Conservation (phyloP, 2,329 filamentous ascomycete species). For the Escovopsis weberi region DNA sequence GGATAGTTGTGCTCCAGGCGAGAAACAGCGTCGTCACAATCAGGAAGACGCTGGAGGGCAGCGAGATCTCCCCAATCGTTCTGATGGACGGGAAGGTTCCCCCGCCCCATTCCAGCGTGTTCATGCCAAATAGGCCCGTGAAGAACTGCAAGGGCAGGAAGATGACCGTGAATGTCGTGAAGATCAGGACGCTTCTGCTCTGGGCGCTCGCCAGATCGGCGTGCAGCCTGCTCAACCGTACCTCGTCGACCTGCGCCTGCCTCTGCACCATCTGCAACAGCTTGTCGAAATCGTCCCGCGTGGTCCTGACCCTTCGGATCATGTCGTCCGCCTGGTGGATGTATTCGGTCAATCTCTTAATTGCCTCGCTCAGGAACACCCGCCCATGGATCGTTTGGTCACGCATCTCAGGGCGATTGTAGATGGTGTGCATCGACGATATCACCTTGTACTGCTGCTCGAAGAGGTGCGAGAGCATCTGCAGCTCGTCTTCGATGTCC, state of each 20-base stretch:
- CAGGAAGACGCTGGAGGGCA: constrained; percentile 32
- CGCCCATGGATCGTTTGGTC: constrained; percentile 31
- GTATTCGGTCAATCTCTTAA: constrained; percentile 40
- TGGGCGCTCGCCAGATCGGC: constrained; percentile 48
- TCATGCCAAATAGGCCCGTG: constrained; percentile 51
- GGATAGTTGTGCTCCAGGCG: constrained; percentile 38
- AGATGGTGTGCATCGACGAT: constrained; percentile 30
- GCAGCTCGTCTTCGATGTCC: constrained; percentile 50
- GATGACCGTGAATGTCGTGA: constrained; percentile 48
- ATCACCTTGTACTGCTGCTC: constrained; percentile 40
- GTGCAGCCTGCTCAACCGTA: constrained; percentile 45
- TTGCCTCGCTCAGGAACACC: constrained; percentile 36
- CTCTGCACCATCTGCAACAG: constrained; percentile 53
- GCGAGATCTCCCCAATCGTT: constrained; percentile 32
- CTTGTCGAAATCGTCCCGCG: constrained; percentile 49
- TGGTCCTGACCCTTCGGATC: constrained; percentile 40
- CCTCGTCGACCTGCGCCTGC: constrained; percentile 52
- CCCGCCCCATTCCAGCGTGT: constrained; percentile 45
- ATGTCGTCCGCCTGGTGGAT: constrained; percentile 39
- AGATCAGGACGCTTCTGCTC: constrained; percentile 50
- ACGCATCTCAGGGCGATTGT: constrained; percentile 25
- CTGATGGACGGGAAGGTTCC: constrained; percentile 27
- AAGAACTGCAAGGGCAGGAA: constrained; percentile 52
- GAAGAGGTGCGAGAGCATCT: constrained; percentile 41
- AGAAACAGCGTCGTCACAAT: constrained; percentile 36